A percentile compares a stretch with the other conserved stretches of the same genome.
These are phyloP conservation scores for Neofusicoccum umdonicola DNA, from an alignment of 2,329 filamentous ascomycete species.

Conservation along the genomic window DNA sequence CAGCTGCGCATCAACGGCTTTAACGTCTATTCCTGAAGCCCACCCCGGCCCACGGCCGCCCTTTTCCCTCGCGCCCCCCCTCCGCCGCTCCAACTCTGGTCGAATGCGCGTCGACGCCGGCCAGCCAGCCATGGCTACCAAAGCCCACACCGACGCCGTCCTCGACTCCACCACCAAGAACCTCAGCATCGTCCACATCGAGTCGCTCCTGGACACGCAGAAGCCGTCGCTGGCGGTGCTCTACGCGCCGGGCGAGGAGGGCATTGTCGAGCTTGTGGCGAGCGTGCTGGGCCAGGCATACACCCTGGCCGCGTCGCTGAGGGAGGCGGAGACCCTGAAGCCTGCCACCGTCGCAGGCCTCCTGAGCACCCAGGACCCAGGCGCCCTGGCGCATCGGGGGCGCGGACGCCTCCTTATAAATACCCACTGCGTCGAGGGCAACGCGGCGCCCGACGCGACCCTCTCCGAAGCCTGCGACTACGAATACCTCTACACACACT, in stretches of 20 bases:
- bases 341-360: constrained; percentile 64
- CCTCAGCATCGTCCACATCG: constrained; percentile 32
- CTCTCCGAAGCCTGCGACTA: constrained; percentile 74
- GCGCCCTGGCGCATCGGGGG: constrained; percentile 8
- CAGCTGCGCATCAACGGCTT: constrained; percentile 43
- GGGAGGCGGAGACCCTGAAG: constrained; percentile 54
- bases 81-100: constrained; percentile 17
- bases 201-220: constrained; percentile 29
- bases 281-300: constrained; percentile 76
- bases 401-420: constrained; percentile 68
- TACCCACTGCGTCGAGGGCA: constrained; percentile 70
- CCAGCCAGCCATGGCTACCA: constrained; percentile 35
- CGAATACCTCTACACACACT: constrained; percentile 78
- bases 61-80: neutral
- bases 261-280: constrained; percentile 71
- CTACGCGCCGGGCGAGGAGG: constrained; percentile 68
- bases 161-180: constrained; percentile 32
- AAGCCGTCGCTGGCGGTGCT: constrained; percentile 54
- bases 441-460: constrained; percentile 54
- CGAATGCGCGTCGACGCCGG: constrained; percentile 18
- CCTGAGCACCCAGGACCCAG: neutral
- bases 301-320: constrained; percentile 57
- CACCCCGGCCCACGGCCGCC: neutral
- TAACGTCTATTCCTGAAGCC: constrained; percentile 40
- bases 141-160: constrained; percentile 28